Base-by-base conservation (phyloP, 306 rosid species). In the Pyrus pyrifolia region DNA sequence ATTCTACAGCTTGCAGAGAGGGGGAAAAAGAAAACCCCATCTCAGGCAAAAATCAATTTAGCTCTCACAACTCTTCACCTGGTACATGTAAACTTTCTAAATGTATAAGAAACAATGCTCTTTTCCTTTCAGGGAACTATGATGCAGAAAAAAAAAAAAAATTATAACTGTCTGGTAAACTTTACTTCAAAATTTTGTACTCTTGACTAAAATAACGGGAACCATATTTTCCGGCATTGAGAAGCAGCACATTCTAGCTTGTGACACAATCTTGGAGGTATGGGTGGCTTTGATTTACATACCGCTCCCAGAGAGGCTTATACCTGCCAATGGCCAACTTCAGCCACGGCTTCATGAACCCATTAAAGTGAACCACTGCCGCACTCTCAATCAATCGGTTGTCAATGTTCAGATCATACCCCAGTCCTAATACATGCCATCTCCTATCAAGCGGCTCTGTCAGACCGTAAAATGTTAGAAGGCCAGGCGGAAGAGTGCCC, bases 361-460 rank as follows among this genome's bases (percentile, higher is more conserved):
- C 99, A 4, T 91, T 96, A 73, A 81, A 96, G 86, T 96, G 99
- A 81, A 96, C 81, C 33, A 91, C 99, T 1, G 97, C 98, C 0
- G 97, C 99, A 52, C 93, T 96, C 78, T 96, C 98, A 63, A 93
- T 96, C 83, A 96, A 84, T 45, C 99, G 92, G 75, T 85, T 89
- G 86, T 96, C 99, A 66, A 96, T 89, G 60, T 93, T 91, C 68
- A 83, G 82, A 84, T 96, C 97, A 77, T 92, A 92, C 49, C 99
- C 99, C 84, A 96, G 81, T 81, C 99, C 99, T 82, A 96, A 81
- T 38, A 93, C 99, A 81, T 96, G 99, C 99, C 99, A 96, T 93
- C 99, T 96, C 80, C 99, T 85, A 71, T 96, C 99, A 67, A 96
- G 99, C 44, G 99, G 99, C 81, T 96, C 99, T 22, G 99, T 96